Evolutionary conservation across 23 red algal species (phyloP).

Genomic region (Gracilaria gracilis): DNA sequence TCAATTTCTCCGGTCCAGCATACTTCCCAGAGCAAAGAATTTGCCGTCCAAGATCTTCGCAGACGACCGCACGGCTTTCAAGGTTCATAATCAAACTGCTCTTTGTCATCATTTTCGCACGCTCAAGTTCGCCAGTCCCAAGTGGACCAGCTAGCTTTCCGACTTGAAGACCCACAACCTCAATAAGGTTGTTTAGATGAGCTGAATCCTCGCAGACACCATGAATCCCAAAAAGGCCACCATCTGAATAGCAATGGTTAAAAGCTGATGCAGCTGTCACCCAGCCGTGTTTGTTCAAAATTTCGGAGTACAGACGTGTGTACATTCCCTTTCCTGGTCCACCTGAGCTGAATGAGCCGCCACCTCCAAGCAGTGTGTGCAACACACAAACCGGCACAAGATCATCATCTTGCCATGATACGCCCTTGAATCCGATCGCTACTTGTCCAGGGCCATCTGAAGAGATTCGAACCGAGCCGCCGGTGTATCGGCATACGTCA

Average conservation of each 20-base stretch:
- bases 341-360: constrained; percentile 93
- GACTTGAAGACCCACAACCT: constrained; percentile 73
- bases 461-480: constrained; percentile 67
- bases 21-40: constrained; percentile 84
- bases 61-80: constrained; percentile 87
- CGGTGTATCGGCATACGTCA: constrained; percentile 80
- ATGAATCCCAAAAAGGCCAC: constrained; percentile 95
- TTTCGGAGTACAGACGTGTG: constrained; percentile 88
- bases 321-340: constrained; percentile 99
- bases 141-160: constrained; percentile 73
- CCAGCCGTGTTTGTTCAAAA: constrained; percentile 94
- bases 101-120: constrained; percentile 95
- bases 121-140: constrained; percentile 64
- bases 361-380: constrained; percentile 92
- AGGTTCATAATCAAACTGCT: constrained; percentile 91
- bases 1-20: constrained; percentile 67
- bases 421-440: constrained; percentile 91
- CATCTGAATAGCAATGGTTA: constrained; percentile 95
- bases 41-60: constrained; percentile 97
- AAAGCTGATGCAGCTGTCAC: constrained; percentile 78
- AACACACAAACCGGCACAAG: constrained; percentile 91
- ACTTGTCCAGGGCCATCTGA: constrained; percentile 80
- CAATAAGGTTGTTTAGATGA: constrained; percentile 77
- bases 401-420: constrained; percentile 90
- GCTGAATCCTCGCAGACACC: constrained; percentile 66